Evolutionary conservation across 2,329 filamentous ascomycete genomes (phyloP), one percentile per base, ranked within the genome.

Genomic region (Fonsecaea nubica): DNA sequence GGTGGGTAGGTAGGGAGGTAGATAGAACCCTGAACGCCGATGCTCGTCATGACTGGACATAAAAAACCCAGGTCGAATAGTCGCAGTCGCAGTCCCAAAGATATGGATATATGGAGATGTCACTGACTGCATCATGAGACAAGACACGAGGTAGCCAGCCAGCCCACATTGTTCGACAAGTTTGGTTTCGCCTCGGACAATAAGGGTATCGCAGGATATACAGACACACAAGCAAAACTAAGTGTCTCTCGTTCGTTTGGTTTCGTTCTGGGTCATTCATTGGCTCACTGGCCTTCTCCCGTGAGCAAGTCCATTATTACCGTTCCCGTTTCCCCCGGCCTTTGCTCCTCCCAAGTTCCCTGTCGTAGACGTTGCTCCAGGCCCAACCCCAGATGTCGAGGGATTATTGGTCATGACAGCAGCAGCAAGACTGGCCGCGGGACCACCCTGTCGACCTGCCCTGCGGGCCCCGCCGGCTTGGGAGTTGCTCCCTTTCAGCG

Each of bases 401-500:
- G 45, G 8, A 48, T 10, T 62, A 18, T 53, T 62, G 45, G 18
- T 48, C 68, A 70, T 66, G 36, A 68, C 59, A 15, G 68, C 65
- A 42, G 68, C 68, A 13, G 56, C 65, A 15, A 70, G 65, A 48
- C 68, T 70, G 2, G 65, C 63, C 1, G 68, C 59, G 10, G 66
- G 54, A 10, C 32, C 53, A 18, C 33, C 40, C 25, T 57, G 58
- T 50, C 66, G 55, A 33, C 25, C 33, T 12, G 55, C 38, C 45
- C 60, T 50, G 32, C 66, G 42, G 15, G 35, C 52, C 9, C 25
- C 52, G 18, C 58, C 45, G 4, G 55, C 42, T 36, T 66, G 62
- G 35, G 59, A 48, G 10, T 40, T 53, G 21, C 35, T 48, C 4
- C 59, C 69, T 32, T 72, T 69, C 12, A 72, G 87, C 0, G 87